A percentile compares a stretch with the other conserved stretches of the same genome.
Conservation (phyloP, 805 yeast species). For the Yarrowia bubula region DNA sequence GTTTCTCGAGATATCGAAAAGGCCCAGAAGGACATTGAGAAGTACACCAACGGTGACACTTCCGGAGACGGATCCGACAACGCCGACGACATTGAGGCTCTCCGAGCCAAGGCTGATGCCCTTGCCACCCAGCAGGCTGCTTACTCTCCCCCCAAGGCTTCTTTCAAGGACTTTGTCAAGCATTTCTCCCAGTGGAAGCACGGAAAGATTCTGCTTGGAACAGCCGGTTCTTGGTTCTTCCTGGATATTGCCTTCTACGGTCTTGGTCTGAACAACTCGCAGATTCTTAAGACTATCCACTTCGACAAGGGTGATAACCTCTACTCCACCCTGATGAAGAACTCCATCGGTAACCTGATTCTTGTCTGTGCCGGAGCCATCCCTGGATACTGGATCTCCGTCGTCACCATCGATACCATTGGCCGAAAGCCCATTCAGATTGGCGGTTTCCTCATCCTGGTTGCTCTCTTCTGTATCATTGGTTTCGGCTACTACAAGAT, state of each 20-base stretch:
- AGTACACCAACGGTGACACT: conserved; percentile 5
- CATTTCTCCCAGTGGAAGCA: conserved; percentile 88
- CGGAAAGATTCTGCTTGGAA: conserved; percentile 65
- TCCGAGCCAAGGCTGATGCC: conserved; percentile 4
- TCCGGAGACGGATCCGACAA: not conserved
- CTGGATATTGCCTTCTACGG: conserved; percentile 66
- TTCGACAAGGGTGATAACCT: conserved; percentile 66
- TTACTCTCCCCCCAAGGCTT: conserved; percentile 66
- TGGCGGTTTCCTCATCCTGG: conserved; percentile 55
- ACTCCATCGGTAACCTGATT: conserved; percentile 82
- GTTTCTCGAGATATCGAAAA: conserved; percentile 54
- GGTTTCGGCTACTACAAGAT: conserved; percentile 52
- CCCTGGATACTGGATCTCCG: conserved; percentile 62
- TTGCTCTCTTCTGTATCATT: conserved; percentile 53
- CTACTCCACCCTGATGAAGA: conserved; percentile 49
- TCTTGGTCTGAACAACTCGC: conserved; percentile 54
- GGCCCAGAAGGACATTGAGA: conserved; percentile 44
- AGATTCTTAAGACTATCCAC: conserved; percentile 49
- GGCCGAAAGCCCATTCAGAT: conserved; percentile 61
- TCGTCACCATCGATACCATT: conserved; percentile 52
- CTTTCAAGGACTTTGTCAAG: conserved; percentile 62
- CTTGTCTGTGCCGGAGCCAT: conserved; percentile 87
- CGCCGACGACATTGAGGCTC: not conserved
- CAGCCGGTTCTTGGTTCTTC: conserved; percentile 59
- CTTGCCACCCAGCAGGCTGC: not conserved